These are phyloP conservation scores for Epichloe festucae DNA, from an alignment of 2,329 filamentous ascomycete species.

Conservation along the genomic window DNA sequence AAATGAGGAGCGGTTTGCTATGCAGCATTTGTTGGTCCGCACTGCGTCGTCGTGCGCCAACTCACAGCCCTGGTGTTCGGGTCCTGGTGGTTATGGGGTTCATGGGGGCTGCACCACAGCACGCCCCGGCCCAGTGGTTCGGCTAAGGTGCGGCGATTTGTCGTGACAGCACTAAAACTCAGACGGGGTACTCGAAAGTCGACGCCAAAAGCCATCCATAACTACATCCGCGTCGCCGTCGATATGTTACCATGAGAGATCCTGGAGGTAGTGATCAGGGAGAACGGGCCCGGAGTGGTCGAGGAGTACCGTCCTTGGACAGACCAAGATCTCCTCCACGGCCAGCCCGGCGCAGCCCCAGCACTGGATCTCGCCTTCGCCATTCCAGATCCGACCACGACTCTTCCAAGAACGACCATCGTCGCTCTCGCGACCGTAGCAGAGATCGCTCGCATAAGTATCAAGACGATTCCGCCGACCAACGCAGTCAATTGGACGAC, in stretches of 20 bases:
- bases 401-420: constrained; percentile 20
- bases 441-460: constrained; percentile 20
- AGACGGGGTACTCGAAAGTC: constrained; percentile 14
- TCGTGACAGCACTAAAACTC: constrained; percentile 26
- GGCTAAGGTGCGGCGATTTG: constrained; percentile 29
- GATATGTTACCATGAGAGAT: constrained; percentile 30
- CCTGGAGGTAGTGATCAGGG: constrained; percentile 22
- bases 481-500: constrained; percentile 20
- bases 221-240: constrained; percentile 22
- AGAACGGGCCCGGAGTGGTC: constrained; percentile 24
- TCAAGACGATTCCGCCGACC: constrained; percentile 15
- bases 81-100: background rate
- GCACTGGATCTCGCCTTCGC: constrained; percentile 19
- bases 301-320: constrained; percentile 20
- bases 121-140: constrained; percentile 7
- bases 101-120: background rate
- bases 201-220: constrained; percentile 17
- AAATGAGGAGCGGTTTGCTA: background rate
- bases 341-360: constrained; percentile 17
- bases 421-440: constrained; percentile 25
- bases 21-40: background rate
- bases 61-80: background rate
- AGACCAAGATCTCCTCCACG: constrained; percentile 20
- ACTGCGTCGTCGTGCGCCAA: background rate
- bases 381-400: constrained; percentile 20